These are phyloP conservation scores for Moringa oleifera DNA, from an alignment of 345 rosid species.

Conservation along the genomic window DNA sequence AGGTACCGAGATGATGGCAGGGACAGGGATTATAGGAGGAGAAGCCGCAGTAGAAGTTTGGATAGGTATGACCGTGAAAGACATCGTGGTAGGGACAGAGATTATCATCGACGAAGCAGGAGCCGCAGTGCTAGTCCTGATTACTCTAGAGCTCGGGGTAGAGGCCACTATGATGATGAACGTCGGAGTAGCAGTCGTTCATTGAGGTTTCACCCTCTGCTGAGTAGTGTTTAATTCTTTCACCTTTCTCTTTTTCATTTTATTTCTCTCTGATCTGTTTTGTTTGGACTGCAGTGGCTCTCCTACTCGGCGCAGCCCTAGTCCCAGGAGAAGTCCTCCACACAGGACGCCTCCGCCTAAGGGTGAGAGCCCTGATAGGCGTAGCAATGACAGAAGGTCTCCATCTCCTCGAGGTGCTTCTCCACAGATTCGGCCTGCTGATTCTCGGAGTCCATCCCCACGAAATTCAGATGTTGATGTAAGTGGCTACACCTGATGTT, in stretches of 20 bases:
- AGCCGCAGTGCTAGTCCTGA: slow-evolving; percentile 57
- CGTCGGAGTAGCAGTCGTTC: slow-evolving; percentile 45
- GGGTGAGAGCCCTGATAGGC: slow-evolving; percentile 36
- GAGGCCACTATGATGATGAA: slow-evolving; percentile 48
- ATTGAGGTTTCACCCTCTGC: slow-evolving; percentile 31
- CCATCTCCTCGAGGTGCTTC: slow-evolving; percentile 41
- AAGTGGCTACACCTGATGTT: slow-evolving; percentile 10
- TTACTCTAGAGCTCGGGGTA: slow-evolving; percentile 36
- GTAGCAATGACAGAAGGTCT: slow-evolving; percentile 30
- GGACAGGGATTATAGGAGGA: slow-evolving; percentile 42
- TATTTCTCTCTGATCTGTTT: slow-evolving; percentile 6
- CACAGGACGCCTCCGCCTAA: slow-evolving; percentile 29
- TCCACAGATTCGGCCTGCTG: slow-evolving; percentile 31
- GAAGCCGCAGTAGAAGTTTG: slow-evolving; percentile 52
- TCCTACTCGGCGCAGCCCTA: slow-evolving; percentile 39
- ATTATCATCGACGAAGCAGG: slow-evolving; percentile 46
- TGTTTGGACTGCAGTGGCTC: slow-evolving; percentile 34
- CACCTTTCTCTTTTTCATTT: neutral
- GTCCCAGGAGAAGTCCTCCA: slow-evolving; percentile 34
- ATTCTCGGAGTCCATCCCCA: slow-evolving; percentile 40
- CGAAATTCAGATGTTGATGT: slow-evolving; percentile 38
- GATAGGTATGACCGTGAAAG: slow-evolving; percentile 47
- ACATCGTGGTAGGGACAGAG: slow-evolving; percentile 46
- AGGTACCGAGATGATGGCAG: slow-evolving; percentile 34
- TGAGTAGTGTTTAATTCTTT: neutral